Conservation (phyloP, 106 monocot species). For the Dioscorea alata region DNA sequence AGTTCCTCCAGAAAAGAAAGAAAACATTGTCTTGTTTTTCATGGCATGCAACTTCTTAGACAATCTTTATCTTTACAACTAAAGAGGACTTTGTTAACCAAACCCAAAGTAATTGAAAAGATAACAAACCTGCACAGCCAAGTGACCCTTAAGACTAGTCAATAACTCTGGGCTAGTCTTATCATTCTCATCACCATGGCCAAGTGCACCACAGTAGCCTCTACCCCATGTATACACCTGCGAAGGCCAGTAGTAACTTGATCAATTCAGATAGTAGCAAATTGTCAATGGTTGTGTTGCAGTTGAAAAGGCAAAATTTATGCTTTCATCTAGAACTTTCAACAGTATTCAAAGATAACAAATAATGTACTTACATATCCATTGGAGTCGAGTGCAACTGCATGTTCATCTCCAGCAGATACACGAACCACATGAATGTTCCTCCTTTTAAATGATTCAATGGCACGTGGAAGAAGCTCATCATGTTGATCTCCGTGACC, state of each 20-base stretch:
- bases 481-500: slow-evolving; percentile 92
- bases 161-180: slow-evolving; percentile 71
- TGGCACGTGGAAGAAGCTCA: slow-evolving; percentile 68
- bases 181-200: slow-evolving; percentile 97
- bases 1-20: too few species aligned
- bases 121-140: slow-evolving; percentile 79
- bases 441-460: slow-evolving; percentile 64
- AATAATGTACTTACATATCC: slow-evolving; percentile 54
- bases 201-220: slow-evolving; percentile 94
- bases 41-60: too few species aligned
- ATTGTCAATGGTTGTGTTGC: background rate
- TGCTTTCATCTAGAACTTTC: background rate
- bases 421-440: slow-evolving; percentile 77
- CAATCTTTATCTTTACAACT: too few species aligned
- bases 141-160: slow-evolving; percentile 52
- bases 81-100: too few species aligned
- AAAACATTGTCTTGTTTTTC: too few species aligned
- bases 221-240: slow-evolving; percentile 98
- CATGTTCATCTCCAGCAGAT: slow-evolving; percentile 98
- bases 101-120: background rate
- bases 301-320: slow-evolving; percentile 1
- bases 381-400: slow-evolving; percentile 87
- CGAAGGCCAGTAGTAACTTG: slow-evolving; percentile 11
- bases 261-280: background rate
- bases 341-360: background rate